Percentiles rank a stretch among this genome's conserved stretches.
These are phyloP conservation scores for Aphanomyces euteiches DNA, from an alignment of 352 stramenopile genomes.

Conservation along the genomic window DNA sequence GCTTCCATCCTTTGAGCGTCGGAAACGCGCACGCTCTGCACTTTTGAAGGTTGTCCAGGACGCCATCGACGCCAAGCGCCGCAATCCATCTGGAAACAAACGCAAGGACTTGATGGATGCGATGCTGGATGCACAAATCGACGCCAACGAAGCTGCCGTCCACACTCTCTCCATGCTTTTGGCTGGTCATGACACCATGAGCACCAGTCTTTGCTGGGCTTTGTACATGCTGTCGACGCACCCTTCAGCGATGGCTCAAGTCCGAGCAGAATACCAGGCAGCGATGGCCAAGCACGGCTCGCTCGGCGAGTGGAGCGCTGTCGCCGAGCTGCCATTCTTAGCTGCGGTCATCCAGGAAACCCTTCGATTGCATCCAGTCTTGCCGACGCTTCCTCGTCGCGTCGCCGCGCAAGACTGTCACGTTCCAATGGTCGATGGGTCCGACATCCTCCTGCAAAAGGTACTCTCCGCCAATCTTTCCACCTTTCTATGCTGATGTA, in stretches of 20 bases:
- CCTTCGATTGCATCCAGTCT: conserved; percentile 1
- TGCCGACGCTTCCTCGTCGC: background rate
- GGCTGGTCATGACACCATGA: conserved; percentile 23
- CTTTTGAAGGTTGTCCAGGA: conserved; percentile 3
- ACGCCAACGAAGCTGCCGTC: background rate
- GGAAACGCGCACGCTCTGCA: background rate
- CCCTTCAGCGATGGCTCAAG: background rate
- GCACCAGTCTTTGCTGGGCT: conserved; percentile 1
- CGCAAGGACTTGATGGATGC: conserved; percentile 3
- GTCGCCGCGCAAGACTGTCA: background rate
- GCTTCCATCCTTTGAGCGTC: background rate
- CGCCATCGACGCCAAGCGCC: no score
- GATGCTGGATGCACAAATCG: conserved; percentile 8
- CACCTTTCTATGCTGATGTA: no score
- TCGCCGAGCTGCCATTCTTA: background rate
- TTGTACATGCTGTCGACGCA: conserved; percentile 3
- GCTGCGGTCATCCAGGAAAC: conserved; percentile 9
- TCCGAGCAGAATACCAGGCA: background rate
- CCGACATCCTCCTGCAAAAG: background rate
- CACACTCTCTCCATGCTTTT: conserved; percentile 21
- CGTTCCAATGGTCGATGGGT: background rate
- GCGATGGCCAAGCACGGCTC: background rate
- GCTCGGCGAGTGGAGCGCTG: background rate
- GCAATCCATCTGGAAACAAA: background rate
- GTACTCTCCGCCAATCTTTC: conserved; percentile 2